phyloP scores from a whole-genome alignment of 768 basidiomycete species.

The Pluteus cervinus region DNA sequence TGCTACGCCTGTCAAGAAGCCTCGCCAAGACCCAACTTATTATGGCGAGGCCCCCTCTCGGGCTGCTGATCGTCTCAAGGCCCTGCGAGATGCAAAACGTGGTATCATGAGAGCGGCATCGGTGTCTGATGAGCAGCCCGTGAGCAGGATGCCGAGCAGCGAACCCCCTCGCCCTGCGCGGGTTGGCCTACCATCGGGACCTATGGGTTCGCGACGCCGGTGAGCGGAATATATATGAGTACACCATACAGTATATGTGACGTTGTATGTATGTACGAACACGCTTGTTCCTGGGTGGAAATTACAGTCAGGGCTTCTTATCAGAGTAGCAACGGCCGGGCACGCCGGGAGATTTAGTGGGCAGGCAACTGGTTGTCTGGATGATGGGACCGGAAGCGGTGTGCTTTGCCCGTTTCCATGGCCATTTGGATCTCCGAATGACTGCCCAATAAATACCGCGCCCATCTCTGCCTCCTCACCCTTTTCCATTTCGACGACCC shows the following conservation, averaged over 20 bases:
- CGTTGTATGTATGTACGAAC: too few species aligned
- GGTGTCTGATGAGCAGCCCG: neutral
- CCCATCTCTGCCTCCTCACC: slow-evolving; percentile 19
- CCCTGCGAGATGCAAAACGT: slow-evolving; percentile 45
- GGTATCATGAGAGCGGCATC: slow-evolving; percentile 12
- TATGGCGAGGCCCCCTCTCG: neutral
- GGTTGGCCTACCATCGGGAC: slow-evolving; percentile 29
- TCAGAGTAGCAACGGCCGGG: too few species aligned
- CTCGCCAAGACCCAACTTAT: too few species aligned
- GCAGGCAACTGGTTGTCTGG: too few species aligned
- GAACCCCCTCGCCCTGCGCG: slow-evolving; percentile 13
- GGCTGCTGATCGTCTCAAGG: slow-evolving; percentile 42
- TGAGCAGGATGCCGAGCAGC: slow-evolving; percentile 5
- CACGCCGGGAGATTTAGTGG: too few species aligned
- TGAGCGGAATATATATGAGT: too few species aligned
- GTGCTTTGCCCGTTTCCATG: slow-evolving; percentile 34
- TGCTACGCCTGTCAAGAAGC: too few species aligned
- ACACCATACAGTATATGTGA: too few species aligned
- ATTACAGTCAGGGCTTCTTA: too few species aligned
- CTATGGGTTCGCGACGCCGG: slow-evolving; percentile 14
- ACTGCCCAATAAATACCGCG: slow-evolving; percentile 15
- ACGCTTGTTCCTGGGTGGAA: too few species aligned
- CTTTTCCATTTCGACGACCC: slow-evolving; percentile 26
- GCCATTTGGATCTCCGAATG: slow-evolving; percentile 16
- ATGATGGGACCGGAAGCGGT: too few species aligned